Evolutionary conservation across 345 rosid genomes (phyloP).

Genomic region (Gossypium arboreum): DNA sequence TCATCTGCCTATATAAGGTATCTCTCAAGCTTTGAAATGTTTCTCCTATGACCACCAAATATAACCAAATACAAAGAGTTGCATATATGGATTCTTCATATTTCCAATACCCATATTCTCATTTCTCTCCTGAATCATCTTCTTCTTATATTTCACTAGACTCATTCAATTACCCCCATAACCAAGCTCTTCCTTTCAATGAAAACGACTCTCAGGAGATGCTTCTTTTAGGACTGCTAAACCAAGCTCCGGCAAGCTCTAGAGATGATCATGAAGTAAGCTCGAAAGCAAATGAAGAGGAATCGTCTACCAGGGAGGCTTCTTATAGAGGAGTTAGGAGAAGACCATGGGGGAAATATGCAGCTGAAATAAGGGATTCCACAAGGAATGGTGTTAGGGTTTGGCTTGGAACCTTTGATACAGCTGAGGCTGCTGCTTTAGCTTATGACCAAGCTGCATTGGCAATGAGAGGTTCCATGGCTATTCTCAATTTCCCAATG

Average conservation of each 20-base stretch:
- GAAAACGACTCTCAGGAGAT: slow-evolving; percentile 9
- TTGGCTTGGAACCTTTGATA: slow-evolving; percentile 66
- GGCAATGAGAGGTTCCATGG: slow-evolving; percentile 50
- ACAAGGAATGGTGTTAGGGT: slow-evolving; percentile 60
- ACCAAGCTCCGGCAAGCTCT: not conserved
- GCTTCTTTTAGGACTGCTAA: slow-evolving; percentile 1
- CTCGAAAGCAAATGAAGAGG: not conserved
- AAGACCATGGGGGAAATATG: slow-evolving; percentile 52
- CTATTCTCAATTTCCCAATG: slow-evolving; percentile 47
- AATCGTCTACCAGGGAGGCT: not conserved
- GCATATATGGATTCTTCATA: not conserved
- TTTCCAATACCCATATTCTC: not conserved
- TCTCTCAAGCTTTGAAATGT: not conserved
- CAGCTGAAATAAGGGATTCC: slow-evolving; percentile 36
- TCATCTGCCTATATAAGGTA: slow-evolving; percentile 2
- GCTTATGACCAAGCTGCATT: slow-evolving; percentile 75
- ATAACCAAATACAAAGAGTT: not conserved
- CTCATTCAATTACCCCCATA: not conserved
- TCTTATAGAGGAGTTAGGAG: slow-evolving; percentile 37
- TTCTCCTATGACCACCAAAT: slow-evolving; percentile 18
- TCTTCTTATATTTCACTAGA: slow-evolving; percentile 23
- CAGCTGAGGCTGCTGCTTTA: slow-evolving; percentile 60
- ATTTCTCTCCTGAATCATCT: not conserved
- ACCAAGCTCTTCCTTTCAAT: slow-evolving; percentile 44
- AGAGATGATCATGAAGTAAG: slow-evolving; percentile 5